Conservation (phyloP, 2,329 filamentous ascomycete species). For the Colletotrichum tofieldiae region DNA sequence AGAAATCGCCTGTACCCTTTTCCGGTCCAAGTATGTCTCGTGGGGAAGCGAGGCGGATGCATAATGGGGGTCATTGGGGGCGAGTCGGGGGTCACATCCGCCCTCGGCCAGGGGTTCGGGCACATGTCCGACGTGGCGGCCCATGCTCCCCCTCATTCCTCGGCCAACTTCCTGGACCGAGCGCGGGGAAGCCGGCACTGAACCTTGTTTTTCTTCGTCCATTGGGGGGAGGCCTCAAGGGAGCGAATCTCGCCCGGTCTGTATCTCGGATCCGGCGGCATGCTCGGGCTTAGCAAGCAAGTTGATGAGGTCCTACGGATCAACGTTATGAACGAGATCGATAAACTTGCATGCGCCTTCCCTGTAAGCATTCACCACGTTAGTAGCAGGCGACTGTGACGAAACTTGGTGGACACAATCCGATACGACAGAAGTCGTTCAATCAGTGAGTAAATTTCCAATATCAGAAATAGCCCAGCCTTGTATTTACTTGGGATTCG, state of each 20-base stretch:
- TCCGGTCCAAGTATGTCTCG: neutral
- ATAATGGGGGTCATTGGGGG: constrained; percentile 13
- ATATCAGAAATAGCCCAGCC: no score
- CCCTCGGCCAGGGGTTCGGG: constrained; percentile 2
- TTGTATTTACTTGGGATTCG: constrained; percentile 1
- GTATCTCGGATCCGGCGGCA: neutral
- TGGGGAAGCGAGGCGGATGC: constrained; percentile 8
- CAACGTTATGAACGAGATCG: neutral
- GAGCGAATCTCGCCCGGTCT: neutral
- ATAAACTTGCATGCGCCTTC: neutral
- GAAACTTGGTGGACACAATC: no score
- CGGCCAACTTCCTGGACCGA: constrained; percentile 33
- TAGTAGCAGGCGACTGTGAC: neutral
- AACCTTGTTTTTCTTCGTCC: neutral
- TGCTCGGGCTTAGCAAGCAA: neutral
- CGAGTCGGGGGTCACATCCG: constrained; percentile 6
- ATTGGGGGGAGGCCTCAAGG: constrained; percentile 34
- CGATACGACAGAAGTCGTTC: fast-evolving
- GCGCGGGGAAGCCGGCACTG: constrained; percentile 22
- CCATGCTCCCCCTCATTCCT: constrained; percentile 30
- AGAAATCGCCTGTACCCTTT: neutral
- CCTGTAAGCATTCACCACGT: neutral
- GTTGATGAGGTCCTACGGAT: neutral
- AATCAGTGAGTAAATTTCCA: no score
- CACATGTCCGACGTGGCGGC: constrained; percentile 16